These are phyloP conservation scores for Hypoxylon sp. DNA, from an alignment of 2,329 filamentous ascomycete species.

Conservation along the genomic window DNA sequence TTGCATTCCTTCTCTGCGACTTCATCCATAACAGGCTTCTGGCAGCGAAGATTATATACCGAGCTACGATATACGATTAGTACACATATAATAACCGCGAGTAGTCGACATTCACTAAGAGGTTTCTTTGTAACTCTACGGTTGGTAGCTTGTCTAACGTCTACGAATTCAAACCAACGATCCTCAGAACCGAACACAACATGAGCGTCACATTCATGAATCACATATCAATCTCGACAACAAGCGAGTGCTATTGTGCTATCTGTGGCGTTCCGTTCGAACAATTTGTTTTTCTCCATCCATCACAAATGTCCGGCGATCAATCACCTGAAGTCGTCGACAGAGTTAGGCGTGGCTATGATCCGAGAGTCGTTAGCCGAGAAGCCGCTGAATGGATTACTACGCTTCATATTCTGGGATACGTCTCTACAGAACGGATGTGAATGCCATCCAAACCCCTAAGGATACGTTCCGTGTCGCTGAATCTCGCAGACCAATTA, in stretches of 20 bases:
- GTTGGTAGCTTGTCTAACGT: neutral
- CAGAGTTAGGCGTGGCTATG: neutral
- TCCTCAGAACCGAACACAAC: neutral
- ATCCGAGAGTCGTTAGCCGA: neutral
- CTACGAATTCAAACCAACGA: neutral
- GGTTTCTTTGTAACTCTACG: neutral
- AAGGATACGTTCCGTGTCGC: neutral
- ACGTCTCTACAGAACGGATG: neutral
- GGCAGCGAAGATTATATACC: neutral
- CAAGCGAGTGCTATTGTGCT: conserved; percentile 23
- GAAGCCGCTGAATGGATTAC: neutral
- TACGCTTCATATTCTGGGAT: conserved; percentile 9
- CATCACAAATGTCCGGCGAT: neutral
- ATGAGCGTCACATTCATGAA: neutral
- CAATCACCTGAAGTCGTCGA: neutral
- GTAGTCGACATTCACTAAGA: neutral
- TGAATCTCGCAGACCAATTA: conserved; percentile 15
- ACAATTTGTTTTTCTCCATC: neutral
- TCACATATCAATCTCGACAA: conserved; percentile 1
- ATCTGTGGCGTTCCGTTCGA: conserved; percentile 23
- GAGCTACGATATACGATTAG: neutral
- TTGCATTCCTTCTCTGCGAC: neutral
- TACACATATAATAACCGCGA: neutral
- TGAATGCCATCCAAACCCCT: neutral
- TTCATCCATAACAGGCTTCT: neutral